phyloP scores from a whole-genome alignment of 2,329 filamentous ascomycete species.

The Aspergillus caelatus region DNA sequence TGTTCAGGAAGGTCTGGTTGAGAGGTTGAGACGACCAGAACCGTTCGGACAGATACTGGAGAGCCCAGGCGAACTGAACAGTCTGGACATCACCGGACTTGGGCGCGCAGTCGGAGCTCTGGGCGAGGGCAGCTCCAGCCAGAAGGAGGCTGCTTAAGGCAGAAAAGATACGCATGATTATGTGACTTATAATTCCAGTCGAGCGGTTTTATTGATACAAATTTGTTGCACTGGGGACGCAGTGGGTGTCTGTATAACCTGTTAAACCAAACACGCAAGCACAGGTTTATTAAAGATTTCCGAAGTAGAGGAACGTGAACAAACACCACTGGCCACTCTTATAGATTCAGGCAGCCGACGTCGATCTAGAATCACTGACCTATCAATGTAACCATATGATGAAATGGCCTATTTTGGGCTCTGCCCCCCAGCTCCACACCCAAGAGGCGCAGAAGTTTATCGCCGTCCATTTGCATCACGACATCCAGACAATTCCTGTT shows the following conservation, averaged over 20 bases:
- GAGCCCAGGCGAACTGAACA: conserved; percentile 26
- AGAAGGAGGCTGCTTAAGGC: conserved; percentile 22
- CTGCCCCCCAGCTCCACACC: not conserved
- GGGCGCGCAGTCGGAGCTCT: conserved; percentile 23
- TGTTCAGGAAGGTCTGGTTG: conserved; percentile 27
- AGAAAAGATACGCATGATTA: conserved; percentile 25
- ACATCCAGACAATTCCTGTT: conserved; percentile 14
- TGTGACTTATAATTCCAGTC: not conserved
- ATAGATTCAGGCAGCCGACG: conserved; percentile 7
- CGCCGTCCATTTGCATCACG: conserved; percentile 23
- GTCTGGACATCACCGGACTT: conserved; percentile 23
- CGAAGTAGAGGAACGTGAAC: no score
- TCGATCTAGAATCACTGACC: not conserved
- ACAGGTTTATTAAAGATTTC: not conserved
- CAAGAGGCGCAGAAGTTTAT: conserved; percentile 10
- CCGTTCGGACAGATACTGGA: conserved; percentile 26
- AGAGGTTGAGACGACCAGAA: conserved; percentile 27
- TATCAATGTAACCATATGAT: conserved; percentile 24
- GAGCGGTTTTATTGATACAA: not conserved
- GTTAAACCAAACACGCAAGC: not conserved
- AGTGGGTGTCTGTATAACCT: not conserved
- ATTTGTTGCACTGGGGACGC: not conserved
- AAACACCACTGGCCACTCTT: conserved; percentile 9
- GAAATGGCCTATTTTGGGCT: conserved; percentile 16
- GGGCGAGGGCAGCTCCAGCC: conserved; percentile 23